Conservation (phyloP, 2,329 filamentous ascomycete species). For the Phyllosticta ampelicida region DNA sequence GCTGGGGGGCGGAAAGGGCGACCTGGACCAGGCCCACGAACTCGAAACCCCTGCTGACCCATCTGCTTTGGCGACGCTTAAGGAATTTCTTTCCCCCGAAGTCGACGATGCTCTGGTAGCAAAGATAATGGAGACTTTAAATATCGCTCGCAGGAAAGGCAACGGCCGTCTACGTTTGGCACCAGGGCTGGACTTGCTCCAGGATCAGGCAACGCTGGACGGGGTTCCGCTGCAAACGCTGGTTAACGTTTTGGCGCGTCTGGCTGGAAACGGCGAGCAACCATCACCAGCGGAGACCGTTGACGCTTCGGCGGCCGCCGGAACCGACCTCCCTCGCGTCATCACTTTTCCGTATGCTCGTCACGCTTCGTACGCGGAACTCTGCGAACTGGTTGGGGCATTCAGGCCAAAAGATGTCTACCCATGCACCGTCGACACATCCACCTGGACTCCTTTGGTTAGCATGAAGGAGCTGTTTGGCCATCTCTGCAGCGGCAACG, state of each 20-base stretch:
- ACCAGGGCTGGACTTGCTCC: constrained; percentile 17
- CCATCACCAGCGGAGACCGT: neutral
- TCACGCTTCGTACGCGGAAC: constrained; percentile 76
- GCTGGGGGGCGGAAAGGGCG: constrained; percentile 67
- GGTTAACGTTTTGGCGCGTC: constrained; percentile 18
- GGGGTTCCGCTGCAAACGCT: constrained; percentile 23
- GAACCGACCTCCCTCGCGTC: constrained; percentile 8
- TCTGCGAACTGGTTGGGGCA: constrained; percentile 56
- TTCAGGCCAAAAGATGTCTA: constrained; percentile 69
- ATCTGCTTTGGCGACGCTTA: constrained; percentile 40
- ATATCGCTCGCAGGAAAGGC: constrained; percentile 14
- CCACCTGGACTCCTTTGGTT: constrained; percentile 50
- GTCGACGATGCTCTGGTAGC: constrained; percentile 27
- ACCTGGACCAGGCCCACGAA: constrained; percentile 58
- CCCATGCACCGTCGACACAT: constrained; percentile 61
- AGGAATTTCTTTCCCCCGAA: constrained; percentile 37
- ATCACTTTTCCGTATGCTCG: constrained; percentile 72
- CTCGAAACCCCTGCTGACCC: constrained; percentile 43
- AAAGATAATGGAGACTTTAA: constrained; percentile 27
- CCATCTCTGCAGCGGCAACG: constrained; percentile 47
- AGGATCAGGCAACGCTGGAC: constrained; percentile 14
- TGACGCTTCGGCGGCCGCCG: neutral
- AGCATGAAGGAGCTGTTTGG: constrained; percentile 65
- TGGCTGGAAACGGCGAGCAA: neutral
- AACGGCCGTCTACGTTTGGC: constrained; percentile 19